Evolutionary conservation across 2,329 filamentous ascomycete genomes (phyloP), one percentile per base, ranked within the genome.

Genomic region (Diaporthe vexans): DNA sequence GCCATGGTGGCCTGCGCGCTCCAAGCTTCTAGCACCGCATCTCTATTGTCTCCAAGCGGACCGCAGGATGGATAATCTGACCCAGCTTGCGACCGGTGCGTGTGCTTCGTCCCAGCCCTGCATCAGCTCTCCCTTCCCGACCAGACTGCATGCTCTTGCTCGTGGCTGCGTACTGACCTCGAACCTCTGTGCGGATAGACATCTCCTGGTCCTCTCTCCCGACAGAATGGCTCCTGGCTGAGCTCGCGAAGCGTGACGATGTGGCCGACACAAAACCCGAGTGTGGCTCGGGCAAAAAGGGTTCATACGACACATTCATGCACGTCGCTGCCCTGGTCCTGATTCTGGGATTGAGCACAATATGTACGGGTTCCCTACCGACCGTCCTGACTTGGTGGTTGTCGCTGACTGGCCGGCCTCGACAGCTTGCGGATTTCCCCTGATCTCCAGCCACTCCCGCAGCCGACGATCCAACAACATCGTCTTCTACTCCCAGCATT

Each of bases 401-500:
- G 33, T 54, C 35, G 63, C 73, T 77, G 52, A 71, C 72, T 40
- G 21, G 65, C 52, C 19, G 35, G 58, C 48, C 51, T 43, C 17
- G 35, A 63, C 82, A 89, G 91, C 91, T 40, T 93, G 91, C 80
- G 91, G 88, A 6, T 91, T 94, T 71, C 92, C 92, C 1, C 84
- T 94, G 46, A 83, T 94, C 72, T 92, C 91, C 13, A 88, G 89
- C 71, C 88, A 90, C 76, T 85, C 88, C 51, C 89, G 88, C 51
- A 86, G 87, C 65, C 88, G 86, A 69, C 88, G 89, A 72, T 91
- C 92, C 70, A 87, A 87, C 76, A 87, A 82, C 29, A 87, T 93
- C 78, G 87, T 93, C 76, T 93, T 93, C 81, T 85, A 92, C 76
- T 92, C 91, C 79, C 91, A 93, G 77, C 93, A 95, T 84, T 93